Base-by-base conservation (phyloP, 1,284 basidiomycete genomes). In the Ceratobasidium sp. region DNA sequence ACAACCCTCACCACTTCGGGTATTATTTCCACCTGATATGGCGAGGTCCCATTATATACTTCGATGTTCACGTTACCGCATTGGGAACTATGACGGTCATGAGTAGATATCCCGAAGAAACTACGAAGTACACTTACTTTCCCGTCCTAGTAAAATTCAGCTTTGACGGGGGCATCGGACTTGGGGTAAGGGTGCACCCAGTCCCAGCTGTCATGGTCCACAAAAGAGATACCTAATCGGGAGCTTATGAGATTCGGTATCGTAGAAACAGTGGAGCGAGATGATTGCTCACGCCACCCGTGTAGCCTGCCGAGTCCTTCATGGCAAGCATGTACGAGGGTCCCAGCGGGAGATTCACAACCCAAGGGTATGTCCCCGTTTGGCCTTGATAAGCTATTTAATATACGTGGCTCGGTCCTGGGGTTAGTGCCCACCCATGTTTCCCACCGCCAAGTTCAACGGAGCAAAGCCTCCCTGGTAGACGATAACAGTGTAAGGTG, bases 311-410 rank as follows among this genome's bases (percentile, higher is more conserved):
- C 4, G 65, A 67, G 20, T 67, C 65, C 35, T 54, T 67, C 65
- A 67, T 67, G 38, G 65, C 48, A 67, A 67, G 48, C 65, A 67
- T 67, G 27, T 67, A 67, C 23, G 48, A 35, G 20, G 46, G 23
- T 5, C 65, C 65, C 10, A 54, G 14, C 33, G 65, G 46, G 3
- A 67, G 44, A 46, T 67, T 67, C 65, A 67, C 65, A 41, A 54
- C 44, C 44, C 48, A 67, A 41, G 41, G n/a, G 50, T 67, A 67
- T n/a, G 48, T 27, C n/a, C 65, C 65, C 46, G 30, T 41, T 35
- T 48, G 65, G 23, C 30, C 65, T 66, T 30, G 41, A 50, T 38
- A 52, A 18, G 18, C 14, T 18, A 16, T 12, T 18, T 12, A 30
- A 7, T 33, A 30, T 30, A 30, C 57, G 14, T 33, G 14, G 27